Conservation (phyloP, 2,329 filamentous ascomycete species). For the Colletotrichum eleusines region DNA sequence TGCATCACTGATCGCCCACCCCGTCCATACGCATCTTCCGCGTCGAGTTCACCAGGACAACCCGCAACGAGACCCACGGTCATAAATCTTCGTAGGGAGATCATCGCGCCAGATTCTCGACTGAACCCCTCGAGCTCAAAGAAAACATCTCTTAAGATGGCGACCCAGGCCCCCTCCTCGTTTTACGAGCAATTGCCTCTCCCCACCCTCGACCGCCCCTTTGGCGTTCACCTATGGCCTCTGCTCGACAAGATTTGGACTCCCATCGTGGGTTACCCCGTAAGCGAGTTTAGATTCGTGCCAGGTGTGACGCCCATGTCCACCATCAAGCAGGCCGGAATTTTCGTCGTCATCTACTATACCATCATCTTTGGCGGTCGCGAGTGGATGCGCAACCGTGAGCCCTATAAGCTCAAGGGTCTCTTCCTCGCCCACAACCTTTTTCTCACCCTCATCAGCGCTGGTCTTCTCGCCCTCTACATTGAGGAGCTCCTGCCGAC, state of each 20-base stretch:
- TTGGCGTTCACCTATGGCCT: conserved; percentile 92
- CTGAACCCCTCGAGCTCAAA: conserved; percentile 23
- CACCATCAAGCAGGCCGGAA: conserved; percentile 83
- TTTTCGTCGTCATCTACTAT: conserved; percentile 91
- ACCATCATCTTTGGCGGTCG: conserved; percentile 92
- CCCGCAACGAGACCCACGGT: conserved; percentile 37
- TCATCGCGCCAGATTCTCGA: conserved; percentile 10
- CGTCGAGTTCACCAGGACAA: conserved; percentile 43
- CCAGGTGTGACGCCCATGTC: conserved; percentile 89
- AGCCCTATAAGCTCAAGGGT: conserved; percentile 86
- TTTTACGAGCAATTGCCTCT: conserved; percentile 70
- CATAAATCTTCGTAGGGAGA: conserved; percentile 24
- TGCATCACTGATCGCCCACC: conserved; percentile 31
- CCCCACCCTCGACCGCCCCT: conserved; percentile 90
- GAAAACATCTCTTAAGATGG: conserved; percentile 49
- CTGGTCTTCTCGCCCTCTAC: conserved; percentile 83
- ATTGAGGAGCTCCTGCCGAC: conserved; percentile 91
- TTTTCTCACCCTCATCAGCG: conserved; percentile 88
- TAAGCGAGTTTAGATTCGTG: conserved; percentile 87
- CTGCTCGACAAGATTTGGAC: conserved; percentile 92
- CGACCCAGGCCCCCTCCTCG: conserved; percentile 54
- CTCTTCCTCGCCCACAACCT: conserved; percentile 98
- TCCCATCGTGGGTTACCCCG: conserved; percentile 81
- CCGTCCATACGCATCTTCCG: conserved; percentile 43
- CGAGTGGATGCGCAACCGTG: conserved; percentile 89